Conservation (phyloP, 2,329 filamentous ascomycete species). For the Neopestalotiopsis rosae region DNA sequence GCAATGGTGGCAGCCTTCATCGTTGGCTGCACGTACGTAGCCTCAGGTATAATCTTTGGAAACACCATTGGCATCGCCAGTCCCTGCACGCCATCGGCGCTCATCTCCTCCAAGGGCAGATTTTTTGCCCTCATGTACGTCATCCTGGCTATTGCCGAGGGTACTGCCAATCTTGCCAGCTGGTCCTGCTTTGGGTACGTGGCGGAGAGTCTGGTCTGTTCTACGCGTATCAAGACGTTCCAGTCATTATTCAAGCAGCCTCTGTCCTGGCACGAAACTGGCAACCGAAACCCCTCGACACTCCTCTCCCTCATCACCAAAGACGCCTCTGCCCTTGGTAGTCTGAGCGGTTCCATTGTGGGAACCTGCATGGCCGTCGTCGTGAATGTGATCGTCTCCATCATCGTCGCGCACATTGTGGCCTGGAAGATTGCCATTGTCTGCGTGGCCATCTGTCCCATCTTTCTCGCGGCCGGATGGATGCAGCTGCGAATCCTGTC, state of each 20-base stretch:
- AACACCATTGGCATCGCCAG: slow-evolving; percentile 63
- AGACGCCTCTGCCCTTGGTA: slow-evolving; percentile 58
- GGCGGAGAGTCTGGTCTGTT: slow-evolving; percentile 61
- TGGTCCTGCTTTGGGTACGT: slow-evolving; percentile 62
- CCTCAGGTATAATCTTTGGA: slow-evolving; percentile 64
- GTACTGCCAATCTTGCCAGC: slow-evolving; percentile 62
- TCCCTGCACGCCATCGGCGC: slow-evolving; percentile 52
- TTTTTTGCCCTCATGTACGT: slow-evolving; percentile 66
- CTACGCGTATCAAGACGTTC: slow-evolving; percentile 60
- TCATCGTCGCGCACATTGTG: slow-evolving; percentile 71
- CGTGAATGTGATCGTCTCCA: slow-evolving; percentile 68
- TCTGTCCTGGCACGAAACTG: slow-evolving; percentile 63
- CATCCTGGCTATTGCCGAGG: slow-evolving; percentile 62
- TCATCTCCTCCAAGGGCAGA: slow-evolving; percentile 53
- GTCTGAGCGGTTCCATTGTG: slow-evolving; percentile 61
- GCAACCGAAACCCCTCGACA: slow-evolving; percentile 51
- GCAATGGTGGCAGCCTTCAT: slow-evolving; percentile 45
- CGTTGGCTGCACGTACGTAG: slow-evolving; percentile 63
- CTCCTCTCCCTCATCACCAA: slow-evolving; percentile 61
- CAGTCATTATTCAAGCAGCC: slow-evolving; percentile 62
- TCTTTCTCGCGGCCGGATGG: slow-evolving; percentile 52
- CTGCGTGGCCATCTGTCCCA: slow-evolving; percentile 63
- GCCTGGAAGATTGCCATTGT: slow-evolving; percentile 80
- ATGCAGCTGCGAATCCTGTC: slow-evolving; percentile 36
- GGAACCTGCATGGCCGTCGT: slow-evolving; percentile 59